Percentiles rank a stretch among this genome's conserved stretches.
Evolutionary conservation across 495 filamentous ascomycete species (phyloP).

Genomic region (Cladorrhinum samala): DNA sequence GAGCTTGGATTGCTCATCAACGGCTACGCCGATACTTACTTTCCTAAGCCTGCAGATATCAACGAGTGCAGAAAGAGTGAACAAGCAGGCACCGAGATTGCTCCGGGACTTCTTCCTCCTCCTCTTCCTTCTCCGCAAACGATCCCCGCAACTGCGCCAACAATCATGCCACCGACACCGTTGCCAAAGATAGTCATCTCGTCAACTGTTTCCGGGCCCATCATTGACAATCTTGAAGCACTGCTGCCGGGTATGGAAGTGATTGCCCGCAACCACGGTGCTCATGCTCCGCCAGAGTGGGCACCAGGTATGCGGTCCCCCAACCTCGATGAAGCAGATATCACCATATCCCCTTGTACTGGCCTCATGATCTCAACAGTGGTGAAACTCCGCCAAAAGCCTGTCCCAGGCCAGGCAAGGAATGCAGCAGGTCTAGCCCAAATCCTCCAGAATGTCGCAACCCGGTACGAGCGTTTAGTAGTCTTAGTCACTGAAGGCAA

Average conservation of each 20-base stretch:
- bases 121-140: conserved; percentile 9
- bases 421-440: conserved; percentile 46
- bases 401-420: conserved; percentile 54
- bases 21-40: too few species aligned
- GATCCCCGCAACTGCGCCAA: conserved; percentile 19
- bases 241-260: conserved; percentile 48
- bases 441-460: conserved; percentile 49
- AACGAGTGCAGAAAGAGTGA: too few species aligned
- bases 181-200: conserved; percentile 45
- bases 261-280: conserved; percentile 54
- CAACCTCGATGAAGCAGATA: conserved; percentile 60
- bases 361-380: conserved; percentile 67
- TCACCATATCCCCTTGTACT: conserved; percentile 64
- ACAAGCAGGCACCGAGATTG: neutral
- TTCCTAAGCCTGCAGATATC: too few species aligned
- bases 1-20: too few species aligned
- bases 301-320: conserved; percentile 26
- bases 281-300: conserved; percentile 32
- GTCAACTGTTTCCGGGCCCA: conserved; percentile 36
- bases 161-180: conserved; percentile 13
- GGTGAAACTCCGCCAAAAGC: conserved; percentile 65
- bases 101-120: too few species aligned
- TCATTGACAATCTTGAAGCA: conserved; percentile 43
- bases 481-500: conserved; percentile 59
- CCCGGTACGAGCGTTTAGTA: conserved; percentile 63